Evolutionary conservation across 495 filamentous ascomycete genomes (phyloP), one percentile per base, ranked within the genome.

Genomic region (Tuber umbilicatum): DNA sequence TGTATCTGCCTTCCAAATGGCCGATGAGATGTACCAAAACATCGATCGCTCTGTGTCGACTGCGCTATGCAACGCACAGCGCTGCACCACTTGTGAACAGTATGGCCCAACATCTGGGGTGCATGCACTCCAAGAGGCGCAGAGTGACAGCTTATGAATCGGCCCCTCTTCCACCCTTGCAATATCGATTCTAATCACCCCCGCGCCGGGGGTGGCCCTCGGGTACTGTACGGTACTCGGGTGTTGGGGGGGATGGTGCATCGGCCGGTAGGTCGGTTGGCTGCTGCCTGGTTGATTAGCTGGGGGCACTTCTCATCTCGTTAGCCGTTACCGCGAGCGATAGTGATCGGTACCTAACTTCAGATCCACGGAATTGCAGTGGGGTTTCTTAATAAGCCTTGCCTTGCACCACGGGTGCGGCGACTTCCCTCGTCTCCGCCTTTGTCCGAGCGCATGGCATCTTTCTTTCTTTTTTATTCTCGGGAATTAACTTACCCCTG

Each of bases 301-400:
- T 5, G 43, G 16, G 0, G 10, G 10, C 43, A 5, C 45, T 60
- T 60, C 50, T 31, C 50, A 60, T 60, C 50, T 31, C 50, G 50
- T 60, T 60, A 60, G n/a, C 50, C 50, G 50, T 31, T 60, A 60
- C 50, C 50, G 50, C 50, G 50, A 60, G n/a, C 50, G 27, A 60
- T 2, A 31, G 50, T 31, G 50, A 60, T 60, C 50, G 50, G 50
- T 31, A 60, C n/a, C n/a, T 27, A 60, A 60, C 10, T 31, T 31
- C 10, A 31, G 50, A 60, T 60, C n/a, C n/a, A 31, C 50, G 50
- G 50, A 1, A 60, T 60, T 60, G n/a, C 31, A 10, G n/a, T 27
- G 50, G n/a, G 5, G 3, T 14, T 60, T 31, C n/a, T 14, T 60
- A 4, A 31, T 60, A 31, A 60, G n/a, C 50, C 23, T 55, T 55